Base-by-base conservation (phyloP, 805 yeast species). In the Komagataella pseudopastoris region DNA sequence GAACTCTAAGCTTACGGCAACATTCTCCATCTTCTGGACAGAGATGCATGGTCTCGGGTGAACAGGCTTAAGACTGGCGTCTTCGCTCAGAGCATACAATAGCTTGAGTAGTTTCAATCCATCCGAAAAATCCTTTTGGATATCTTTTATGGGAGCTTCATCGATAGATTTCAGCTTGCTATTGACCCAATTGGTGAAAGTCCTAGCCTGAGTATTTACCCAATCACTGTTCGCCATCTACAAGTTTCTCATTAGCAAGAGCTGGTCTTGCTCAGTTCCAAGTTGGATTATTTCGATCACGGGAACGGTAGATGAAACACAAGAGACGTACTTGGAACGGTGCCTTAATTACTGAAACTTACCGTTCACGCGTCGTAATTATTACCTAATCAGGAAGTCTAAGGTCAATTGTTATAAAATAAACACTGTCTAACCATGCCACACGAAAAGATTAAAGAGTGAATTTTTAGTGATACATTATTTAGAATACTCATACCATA, bases 141-240 rank as follows among this genome's bases (percentile, higher is more conserved):
- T 55, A 39, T 62, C 57, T 2, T 53, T 44, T 22, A 71, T 57
- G 17, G 53, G 47, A 1, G 60, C 53, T 20, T 57, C 58, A 3
- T 51, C 44, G 3, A 51, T 53, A 10, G 48, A 23, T 23, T 50
- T 44, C 18, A 73, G 54, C 55, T 73, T 74, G 39, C 68, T 55
- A 54, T 72, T 72, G 46, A 76, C 60, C 81, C 81, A 77, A 52
- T 77, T 62, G 17, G 71, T 56, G 67, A 76, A 71, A n/a, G 78
- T 71, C 56, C 69, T 70, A 48, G 74, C 69, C 59, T 77, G 81
- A 39, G 67, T 61, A 20, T 60, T 56, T 17, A 71, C 67, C 80
- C 81, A 76, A 17, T 61, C 63, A 30, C 14, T 30, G n/a, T 30
- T 30, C 14, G 39, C 5, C 39, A 30, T 30, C 14, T 30, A 10